Evolutionary conservation across 768 basidiomycete species (phyloP).

Genomic region (Cytidiella melzeri): DNA sequence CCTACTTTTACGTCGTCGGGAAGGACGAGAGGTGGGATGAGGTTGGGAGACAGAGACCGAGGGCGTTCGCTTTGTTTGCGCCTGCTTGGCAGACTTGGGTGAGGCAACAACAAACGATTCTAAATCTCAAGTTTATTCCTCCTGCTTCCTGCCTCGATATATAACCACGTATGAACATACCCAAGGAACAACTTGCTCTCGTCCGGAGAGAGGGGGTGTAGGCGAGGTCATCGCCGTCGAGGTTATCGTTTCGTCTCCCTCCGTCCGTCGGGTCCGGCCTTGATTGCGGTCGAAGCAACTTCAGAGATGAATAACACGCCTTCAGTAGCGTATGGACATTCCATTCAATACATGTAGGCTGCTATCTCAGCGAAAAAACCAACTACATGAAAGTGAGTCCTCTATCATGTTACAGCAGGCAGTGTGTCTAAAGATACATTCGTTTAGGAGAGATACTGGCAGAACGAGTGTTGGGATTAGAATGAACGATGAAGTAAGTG

Average conservation of each 20-base stretch:
- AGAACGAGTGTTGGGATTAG: no score
- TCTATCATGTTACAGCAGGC: no score
- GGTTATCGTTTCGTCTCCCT: not conserved
- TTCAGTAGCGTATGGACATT: not conserved
- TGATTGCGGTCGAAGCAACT: no score
- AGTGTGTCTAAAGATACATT: no score
- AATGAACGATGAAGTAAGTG: no score
- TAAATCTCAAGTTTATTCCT: conserved; percentile 5
- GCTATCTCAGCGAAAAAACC: no score
- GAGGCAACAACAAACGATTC: conserved; percentile 37
- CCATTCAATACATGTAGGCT: no score
- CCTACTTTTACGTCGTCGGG: conserved; percentile 38
- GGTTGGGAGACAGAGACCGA: conserved; percentile 33
- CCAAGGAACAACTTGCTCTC: conserved; percentile 1
- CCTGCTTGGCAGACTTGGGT: conserved; percentile 33
- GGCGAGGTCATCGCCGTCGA: conserved; percentile 3
- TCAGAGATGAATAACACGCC: not conserved
- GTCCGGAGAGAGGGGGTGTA: not conserved
- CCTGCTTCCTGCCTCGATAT: not conserved
- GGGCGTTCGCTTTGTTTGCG: conserved; percentile 28
- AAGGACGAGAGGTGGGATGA: conserved; percentile 37
- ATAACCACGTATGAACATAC: not conserved
- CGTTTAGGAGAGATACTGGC: no score
- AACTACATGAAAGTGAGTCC: no score
- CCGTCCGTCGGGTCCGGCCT: not conserved